phyloP scores from a whole-genome alignment of 169 alveolate species.

The Perkinsus olseni region DNA sequence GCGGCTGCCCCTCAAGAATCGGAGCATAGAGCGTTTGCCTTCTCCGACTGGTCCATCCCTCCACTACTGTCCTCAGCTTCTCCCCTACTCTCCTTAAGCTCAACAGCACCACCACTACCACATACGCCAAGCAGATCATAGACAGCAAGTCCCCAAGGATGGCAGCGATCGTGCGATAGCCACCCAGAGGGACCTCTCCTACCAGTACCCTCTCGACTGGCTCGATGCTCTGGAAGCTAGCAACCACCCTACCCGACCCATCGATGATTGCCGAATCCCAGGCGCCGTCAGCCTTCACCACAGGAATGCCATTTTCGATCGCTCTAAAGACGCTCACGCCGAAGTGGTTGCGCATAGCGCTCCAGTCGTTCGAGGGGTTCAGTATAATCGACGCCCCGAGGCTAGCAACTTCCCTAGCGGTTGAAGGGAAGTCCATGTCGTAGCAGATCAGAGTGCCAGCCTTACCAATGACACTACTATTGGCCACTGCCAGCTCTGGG shows the following conservation, averaged over 20 bases:
- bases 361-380: background rate
- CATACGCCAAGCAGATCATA: background rate
- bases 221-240: background rate
- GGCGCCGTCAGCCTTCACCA: background rate
- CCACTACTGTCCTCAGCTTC: background rate
- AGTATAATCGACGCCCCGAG: background rate
- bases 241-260: background rate
- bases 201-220: background rate
- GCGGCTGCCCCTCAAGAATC: background rate
- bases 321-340: background rate
- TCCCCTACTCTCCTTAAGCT: background rate
- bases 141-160: background rate
- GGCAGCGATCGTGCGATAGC: background rate
- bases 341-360: background rate
- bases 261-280: background rate
- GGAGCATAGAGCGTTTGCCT: background rate
- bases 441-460: background rate
- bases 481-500: background rate
- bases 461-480: background rate
- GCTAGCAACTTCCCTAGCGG: background rate
- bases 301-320: background rate
- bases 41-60: background rate
- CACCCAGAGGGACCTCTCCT: background rate
- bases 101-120: background rate
- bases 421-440: background rate